A percentile compares a stretch with the other conserved stretches of the same genome.
Conservation (phyloP, 441 rosid species). For the Populus hybrid region DNA sequence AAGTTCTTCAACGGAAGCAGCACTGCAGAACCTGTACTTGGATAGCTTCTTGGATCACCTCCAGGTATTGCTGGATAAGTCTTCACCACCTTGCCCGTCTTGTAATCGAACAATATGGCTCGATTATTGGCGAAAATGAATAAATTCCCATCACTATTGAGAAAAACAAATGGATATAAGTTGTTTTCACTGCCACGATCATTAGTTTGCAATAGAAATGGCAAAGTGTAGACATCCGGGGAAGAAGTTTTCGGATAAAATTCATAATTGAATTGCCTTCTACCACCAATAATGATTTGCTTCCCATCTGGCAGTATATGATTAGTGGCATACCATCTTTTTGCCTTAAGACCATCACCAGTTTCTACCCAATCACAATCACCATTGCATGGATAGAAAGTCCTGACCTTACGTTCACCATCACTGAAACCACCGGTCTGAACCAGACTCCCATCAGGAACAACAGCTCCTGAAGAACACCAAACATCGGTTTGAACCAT, state of each 20-base stretch:
- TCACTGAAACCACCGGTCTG: slow-evolving; percentile 89
- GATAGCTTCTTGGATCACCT: slow-evolving; percentile 69
- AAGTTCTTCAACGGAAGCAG: slow-evolving; percentile 59
- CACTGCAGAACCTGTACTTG: slow-evolving; percentile 85
- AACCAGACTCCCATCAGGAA: slow-evolving; percentile 61
- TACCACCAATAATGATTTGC: slow-evolving; percentile 66
- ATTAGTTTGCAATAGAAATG: slow-evolving; percentile 50
- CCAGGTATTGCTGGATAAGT: slow-evolving; percentile 58
- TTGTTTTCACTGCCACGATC: slow-evolving; percentile 60
- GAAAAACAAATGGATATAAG: slow-evolving; percentile 77
- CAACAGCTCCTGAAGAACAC: slow-evolving; percentile 88
- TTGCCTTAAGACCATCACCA: slow-evolving; percentile 39
- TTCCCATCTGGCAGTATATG: slow-evolving; percentile 77
- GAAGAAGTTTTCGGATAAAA: slow-evolving; percentile 38
- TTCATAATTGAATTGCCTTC: slow-evolving; percentile 70
- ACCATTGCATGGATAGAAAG: slow-evolving; percentile 46
- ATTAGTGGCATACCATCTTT: slow-evolving; percentile 83
- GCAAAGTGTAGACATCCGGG: slow-evolving; percentile 25
- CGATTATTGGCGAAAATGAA: slow-evolving; percentile 80
- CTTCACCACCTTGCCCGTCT: slow-evolving; percentile 37
- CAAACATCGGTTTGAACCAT: slow-evolving; percentile 75
- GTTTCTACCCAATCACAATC: slow-evolving; percentile 76
- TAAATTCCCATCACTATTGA: slow-evolving; percentile 70
- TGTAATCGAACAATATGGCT: slow-evolving; percentile 59
- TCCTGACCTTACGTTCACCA: slow-evolving; percentile 61